phyloP scores from a whole-genome alignment of 305 asterid species.

The Plantago coronopus region DNA sequence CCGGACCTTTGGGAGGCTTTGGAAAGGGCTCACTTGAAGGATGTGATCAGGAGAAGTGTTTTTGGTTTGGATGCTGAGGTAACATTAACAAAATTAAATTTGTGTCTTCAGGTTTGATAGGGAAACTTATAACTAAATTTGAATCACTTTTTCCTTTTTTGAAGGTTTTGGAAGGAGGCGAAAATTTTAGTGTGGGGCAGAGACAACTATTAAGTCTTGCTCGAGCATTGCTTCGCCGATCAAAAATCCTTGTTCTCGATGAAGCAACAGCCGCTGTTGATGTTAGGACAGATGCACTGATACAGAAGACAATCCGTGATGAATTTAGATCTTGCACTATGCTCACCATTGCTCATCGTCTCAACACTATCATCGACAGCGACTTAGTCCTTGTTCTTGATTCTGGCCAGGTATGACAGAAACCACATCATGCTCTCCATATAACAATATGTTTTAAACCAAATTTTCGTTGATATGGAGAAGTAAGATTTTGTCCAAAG shows the following conservation, averaged over 20 bases:
- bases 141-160: conserved; percentile 6
- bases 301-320: conserved; percentile 81
- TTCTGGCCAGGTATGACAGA: conserved; percentile 57
- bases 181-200: conserved; percentile 94
- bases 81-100: conserved; percentile 9
- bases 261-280: conserved; percentile 99
- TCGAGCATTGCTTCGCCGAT: conserved; percentile 86
- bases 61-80: conserved; percentile 85
- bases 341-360: conserved; percentile 92
- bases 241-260: conserved; percentile 92
- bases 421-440: background rate
- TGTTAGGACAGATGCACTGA: conserved; percentile 89
- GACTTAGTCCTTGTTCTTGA: conserved; percentile 78
- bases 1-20: conserved; percentile 83
- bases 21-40: conserved; percentile 77
- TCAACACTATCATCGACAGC: conserved; percentile 85
- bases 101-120: conserved; percentile 8
- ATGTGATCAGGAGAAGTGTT: conserved; percentile 55
- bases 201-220: conserved; percentile 91
- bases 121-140: background rate
- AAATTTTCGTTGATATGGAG: too few relatives aligned
- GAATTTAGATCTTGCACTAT: conserved; percentile 89
- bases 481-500: background rate
- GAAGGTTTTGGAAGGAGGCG: conserved; percentile 91
- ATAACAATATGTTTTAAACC: too few relatives aligned